phyloP scores from a whole-genome alignment of 257 asterid genomes.

The Solanum stenotomum region DNA sequence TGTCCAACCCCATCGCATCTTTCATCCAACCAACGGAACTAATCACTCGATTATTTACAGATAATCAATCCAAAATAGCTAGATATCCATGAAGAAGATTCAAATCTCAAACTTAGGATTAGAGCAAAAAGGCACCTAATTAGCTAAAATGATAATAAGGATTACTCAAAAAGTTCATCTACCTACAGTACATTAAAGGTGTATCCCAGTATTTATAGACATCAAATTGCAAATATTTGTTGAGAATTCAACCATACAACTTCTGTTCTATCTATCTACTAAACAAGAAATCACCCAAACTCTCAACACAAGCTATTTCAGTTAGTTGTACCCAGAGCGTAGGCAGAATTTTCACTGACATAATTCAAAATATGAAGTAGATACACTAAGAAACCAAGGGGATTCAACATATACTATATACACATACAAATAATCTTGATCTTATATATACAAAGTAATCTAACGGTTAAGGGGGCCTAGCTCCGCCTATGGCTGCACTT shows the following conservation, averaged over 20 bases:
- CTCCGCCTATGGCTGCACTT: neutral
- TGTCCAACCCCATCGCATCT: neutral
- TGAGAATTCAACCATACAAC: neutral
- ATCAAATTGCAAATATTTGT: neutral
- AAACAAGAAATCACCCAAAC: neutral
- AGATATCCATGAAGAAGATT: neutral
- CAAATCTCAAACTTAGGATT: neutral
- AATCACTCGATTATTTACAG: neutral
- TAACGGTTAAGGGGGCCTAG: neutral
- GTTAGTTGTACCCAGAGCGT: neutral
- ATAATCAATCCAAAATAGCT: neutral
- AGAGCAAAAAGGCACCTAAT: neutral
- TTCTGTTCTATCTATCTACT: neutral
- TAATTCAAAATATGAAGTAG: neutral
- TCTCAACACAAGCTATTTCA: neutral
- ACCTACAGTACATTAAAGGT: neutral
- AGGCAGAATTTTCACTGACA: neutral
- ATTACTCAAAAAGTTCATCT: neutral
- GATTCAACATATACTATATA: neutral
- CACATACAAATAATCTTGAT: neutral
- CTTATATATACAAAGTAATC: neutral
- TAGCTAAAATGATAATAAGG: neutral
- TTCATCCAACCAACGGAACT: neutral
- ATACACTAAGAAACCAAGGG: neutral
- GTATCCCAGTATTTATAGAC: neutral